Base-by-base conservation (phyloP, 768 basidiomycete genomes). In the Lactifluus subvellereus region DNA sequence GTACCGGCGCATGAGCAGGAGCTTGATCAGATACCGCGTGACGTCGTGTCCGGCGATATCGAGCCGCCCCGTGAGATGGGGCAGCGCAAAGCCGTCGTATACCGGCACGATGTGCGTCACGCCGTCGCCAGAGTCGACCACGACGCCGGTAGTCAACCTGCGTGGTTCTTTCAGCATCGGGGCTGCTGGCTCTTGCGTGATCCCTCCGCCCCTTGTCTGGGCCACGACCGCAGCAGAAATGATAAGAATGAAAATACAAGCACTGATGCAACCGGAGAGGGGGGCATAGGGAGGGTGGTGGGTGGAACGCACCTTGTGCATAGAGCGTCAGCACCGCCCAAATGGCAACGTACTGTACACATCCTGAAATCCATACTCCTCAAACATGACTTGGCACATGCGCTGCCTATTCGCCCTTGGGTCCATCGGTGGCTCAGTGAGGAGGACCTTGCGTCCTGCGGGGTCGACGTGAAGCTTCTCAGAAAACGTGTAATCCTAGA, bases 31-130 rank as follows among this genome's bases (percentile, higher is more conserved):
- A 76, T 99, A 99, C 69, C 94, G 86, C 51, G 97, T 99, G 52
- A 99, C 97, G 73, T 99, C 97, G 67, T 96, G 86, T 20, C 97
- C 97, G 59, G 97, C 97, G 69, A 99, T 98, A 72, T 99, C 97
- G 63, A 99, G 80, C 66, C 97, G 88, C 43, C 89, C 84, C 2
- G 94, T 98, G 50, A 98, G 80, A 74, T 98, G 97, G 1, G 96
- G 96, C 55, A 99, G 84, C 2, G 96, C 87, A 72, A 88, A 98
- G 35, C 97, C 97, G 61, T 98, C 94, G 73, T 96, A 99, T 1
- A 99, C 97, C n/a, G n/a, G n/a, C n/a, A n/a, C n/a, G n/a, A n/a
- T n/a, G 74, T 99, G 97, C 32, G 97, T 99, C 37, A 99, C 97
- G 74, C 97, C 97, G 74, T 99, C 97, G 59, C 97, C 97, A 4